Evolutionary conservation across 2,329 filamentous ascomycete species (phyloP).

Genomic region (Davidsoniella australis): DNA sequence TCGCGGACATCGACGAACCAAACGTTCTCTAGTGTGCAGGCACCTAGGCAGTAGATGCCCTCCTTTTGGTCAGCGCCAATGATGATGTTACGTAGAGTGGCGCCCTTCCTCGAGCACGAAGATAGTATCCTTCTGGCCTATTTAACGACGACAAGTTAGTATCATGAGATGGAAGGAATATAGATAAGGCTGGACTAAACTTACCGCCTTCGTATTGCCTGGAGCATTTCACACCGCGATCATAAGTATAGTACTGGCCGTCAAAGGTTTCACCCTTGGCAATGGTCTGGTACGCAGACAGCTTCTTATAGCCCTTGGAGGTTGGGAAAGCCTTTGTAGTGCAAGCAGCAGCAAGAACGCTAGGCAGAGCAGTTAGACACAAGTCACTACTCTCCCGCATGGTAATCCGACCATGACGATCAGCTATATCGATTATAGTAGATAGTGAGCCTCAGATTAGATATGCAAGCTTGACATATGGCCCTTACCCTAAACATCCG

Average conservation of each 20-base stretch:
- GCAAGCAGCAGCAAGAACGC: not conserved
- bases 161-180: not conserved
- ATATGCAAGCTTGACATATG: too few relatives aligned
- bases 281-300: not conserved
- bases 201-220: slow-evolving; percentile 17
- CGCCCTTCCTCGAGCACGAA: slow-evolving; percentile 26
- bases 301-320: slow-evolving; percentile 2
- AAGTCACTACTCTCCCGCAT: too few relatives aligned
- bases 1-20: slow-evolving; percentile 33
- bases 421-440: too few relatives aligned
- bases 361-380: not conserved
- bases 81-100: slow-evolving; percentile 29
- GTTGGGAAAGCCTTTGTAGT: slow-evolving; percentile 12
- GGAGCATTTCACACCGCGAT: slow-evolving; percentile 17
- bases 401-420: too few relatives aligned
- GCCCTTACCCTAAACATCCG: too few relatives aligned
- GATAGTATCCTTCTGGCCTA: slow-evolving; percentile 25
- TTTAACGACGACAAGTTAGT: slow-evolving; percentile 11
- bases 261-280: slow-evolving; percentile 16
- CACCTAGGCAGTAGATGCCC: slow-evolving; percentile 29
- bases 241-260: slow-evolving; percentile 17
- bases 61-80: slow-evolving; percentile 29
- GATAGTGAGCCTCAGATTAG: too few relatives aligned
- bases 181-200: not conserved
- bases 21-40: slow-evolving; percentile 27